Evolutionary conservation across 2,329 filamentous ascomycete genomes (phyloP).

Genomic region (Exserohilum rostratum): DNA sequence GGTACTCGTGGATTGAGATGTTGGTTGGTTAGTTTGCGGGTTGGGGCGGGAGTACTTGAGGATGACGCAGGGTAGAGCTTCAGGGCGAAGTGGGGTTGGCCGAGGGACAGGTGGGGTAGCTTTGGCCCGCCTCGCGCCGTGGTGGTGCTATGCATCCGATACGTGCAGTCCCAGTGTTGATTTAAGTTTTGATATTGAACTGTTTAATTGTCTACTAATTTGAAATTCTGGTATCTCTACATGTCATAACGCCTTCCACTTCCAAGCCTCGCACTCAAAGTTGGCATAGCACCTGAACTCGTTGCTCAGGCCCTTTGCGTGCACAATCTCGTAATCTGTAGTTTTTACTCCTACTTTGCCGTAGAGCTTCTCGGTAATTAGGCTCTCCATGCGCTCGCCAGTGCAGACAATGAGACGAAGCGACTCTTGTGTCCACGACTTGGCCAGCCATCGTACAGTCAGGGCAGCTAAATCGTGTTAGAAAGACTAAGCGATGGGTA

Average conservation of each 20-base stretch:
- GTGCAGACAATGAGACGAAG: slow-evolving; percentile 70
- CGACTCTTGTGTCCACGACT: slow-evolving; percentile 49
- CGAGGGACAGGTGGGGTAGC: slow-evolving; percentile 30
- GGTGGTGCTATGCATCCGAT: not conserved
- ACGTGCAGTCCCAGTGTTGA: not conserved
- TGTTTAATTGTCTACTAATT: not conserved
- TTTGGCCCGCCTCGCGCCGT: slow-evolving; percentile 8
- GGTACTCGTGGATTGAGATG: slow-evolving; percentile 30
- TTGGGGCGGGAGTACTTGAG: slow-evolving; percentile 10
- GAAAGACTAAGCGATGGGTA: not conserved
- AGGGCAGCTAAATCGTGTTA: slow-evolving; percentile 64
- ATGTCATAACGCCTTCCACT: slow-evolving; percentile 32
- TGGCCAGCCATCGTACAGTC: slow-evolving; percentile 75
- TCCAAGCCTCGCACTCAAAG: slow-evolving; percentile 66
- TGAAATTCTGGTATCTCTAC: not conserved
- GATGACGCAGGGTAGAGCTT: slow-evolving; percentile 20
- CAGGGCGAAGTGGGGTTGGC: slow-evolving; percentile 15
- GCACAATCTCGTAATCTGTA: slow-evolving; percentile 71
- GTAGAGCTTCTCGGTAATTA: slow-evolving; percentile 70
- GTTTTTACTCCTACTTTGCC: slow-evolving; percentile 64
- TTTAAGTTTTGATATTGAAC: not conserved
- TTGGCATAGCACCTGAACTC: slow-evolving; percentile 83
- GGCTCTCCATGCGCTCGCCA: slow-evolving; percentile 73
- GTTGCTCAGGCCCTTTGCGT: slow-evolving; percentile 77
- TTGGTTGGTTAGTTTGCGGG: slow-evolving; percentile 28